Conservation (phyloP, 129 eudicot genomes). For the Scalesia atractyloides region DNA sequence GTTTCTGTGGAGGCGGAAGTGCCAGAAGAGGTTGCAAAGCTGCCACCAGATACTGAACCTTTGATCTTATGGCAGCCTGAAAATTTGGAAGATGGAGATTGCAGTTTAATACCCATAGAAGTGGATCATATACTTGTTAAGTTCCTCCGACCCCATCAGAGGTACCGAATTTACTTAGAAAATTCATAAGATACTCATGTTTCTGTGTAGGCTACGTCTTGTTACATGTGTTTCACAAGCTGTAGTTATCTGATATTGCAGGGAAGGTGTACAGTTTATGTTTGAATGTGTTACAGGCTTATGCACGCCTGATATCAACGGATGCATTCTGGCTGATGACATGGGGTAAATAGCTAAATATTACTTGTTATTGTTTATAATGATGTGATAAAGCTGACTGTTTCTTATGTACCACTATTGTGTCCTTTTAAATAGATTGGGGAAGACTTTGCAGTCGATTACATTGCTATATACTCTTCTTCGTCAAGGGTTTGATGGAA, state of each 20-base stretch:
- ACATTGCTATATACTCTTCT: constrained; percentile 92
- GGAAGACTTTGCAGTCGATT: constrained; percentile 98
- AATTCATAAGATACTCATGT: constrained; percentile 14
- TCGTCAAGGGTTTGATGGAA: constrained; percentile 90
- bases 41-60: constrained; percentile 92
- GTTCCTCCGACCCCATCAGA: constrained; percentile 96
- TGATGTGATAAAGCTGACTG: constrained; percentile 17
- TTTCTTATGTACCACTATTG: constrained; percentile 17
- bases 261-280: constrained; percentile 99
- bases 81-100: constrained; percentile 47
- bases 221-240: constrained; percentile 24
- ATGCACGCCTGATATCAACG: constrained; percentile 57
- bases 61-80: constrained; percentile 86
- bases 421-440: constrained; percentile 59
- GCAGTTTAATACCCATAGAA: constrained; percentile 38
- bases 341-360: constrained; percentile 84
- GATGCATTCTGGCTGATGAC: constrained; percentile 99
- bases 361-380: constrained; percentile 1
- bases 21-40: constrained; percentile 47
- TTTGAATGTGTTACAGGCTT: constrained; percentile 92
- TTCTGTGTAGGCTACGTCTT: constrained; percentile 6
- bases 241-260: constrained; percentile 41
- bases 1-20: constrained; percentile 50
- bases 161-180: constrained; percentile 43
- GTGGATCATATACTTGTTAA: constrained; percentile 84